Conservation (phyloP, 257 asterid species). For the Solanum boliviense region DNA sequence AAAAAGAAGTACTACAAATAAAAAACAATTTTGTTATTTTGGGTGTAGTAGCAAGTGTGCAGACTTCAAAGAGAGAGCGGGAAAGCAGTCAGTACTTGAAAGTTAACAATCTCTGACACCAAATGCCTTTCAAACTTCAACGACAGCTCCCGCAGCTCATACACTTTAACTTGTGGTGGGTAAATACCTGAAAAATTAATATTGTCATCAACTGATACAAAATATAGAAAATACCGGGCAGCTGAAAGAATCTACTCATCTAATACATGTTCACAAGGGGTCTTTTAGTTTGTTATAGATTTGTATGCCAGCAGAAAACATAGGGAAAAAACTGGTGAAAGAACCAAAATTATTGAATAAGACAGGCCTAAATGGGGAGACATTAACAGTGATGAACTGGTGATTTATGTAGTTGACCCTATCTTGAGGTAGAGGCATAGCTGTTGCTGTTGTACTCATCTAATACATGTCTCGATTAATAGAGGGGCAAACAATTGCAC, state of each 20-base stretch:
- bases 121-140: constrained; percentile 91
- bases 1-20: not conserved
- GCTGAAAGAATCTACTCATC: not conserved
- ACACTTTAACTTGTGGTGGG: constrained; percentile 95
- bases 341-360: not conserved
- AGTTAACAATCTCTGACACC: constrained; percentile 74
- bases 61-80: not conserved
- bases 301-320: not conserved
- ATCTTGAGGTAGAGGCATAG: not conserved
- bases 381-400: not conserved
- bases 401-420: not conserved
- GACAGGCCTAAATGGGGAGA: not conserved
- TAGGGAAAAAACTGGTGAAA: not conserved
- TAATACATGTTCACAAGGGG: not conserved
- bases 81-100: constrained; percentile 38
- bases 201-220: not conserved
- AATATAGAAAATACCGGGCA: not conserved
- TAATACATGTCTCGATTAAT: not conserved
- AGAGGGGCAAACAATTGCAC: not conserved
- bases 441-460: not conserved
- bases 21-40: not conserved
- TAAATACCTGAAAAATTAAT: constrained; percentile 50
- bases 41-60: not conserved
- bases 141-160: constrained; percentile 70
- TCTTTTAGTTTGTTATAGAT: not conserved